Base-by-base conservation (phyloP, 805 yeast genomes). In the Saccharomycopsis sp. region DNA sequence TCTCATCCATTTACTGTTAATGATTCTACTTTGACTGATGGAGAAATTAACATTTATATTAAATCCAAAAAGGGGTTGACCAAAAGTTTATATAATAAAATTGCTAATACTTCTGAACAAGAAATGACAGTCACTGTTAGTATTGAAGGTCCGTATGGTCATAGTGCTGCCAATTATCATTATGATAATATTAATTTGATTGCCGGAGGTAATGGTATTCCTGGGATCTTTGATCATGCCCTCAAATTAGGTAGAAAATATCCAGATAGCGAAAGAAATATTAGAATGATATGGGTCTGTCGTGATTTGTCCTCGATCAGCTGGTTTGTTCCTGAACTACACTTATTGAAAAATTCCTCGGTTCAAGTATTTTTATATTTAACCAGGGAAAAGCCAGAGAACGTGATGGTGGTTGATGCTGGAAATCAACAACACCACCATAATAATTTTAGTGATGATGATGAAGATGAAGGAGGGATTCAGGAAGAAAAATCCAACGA, bases 1-100 rank as follows among this genome's bases (percentile, higher is more conserved):
- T 72, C 80, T 3, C 87, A 81, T 55, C 89, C 89, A 3, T 80
- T 83, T 58, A 77, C 88, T 1, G 56, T 72, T 5, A 60, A 72
- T 31, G 66, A 65, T 37, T 59, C 70, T 3, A 56, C 55, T 5
- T 55, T 59, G 1, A 56, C 61, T 33, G 59, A 60, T 29, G 59
- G 62, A 45, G 56, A 59, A 34, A 52, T 73, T 8, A 57, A 62
- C 1, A 58, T 72, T 36, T 66, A 61, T 48, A 64, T 72, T 50
- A 73, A 70, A 51, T 68, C 67, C 15, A 74, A 74, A 54, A 65
- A 65, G n/a, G 86, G 85, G 43, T 56, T 74, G 39, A 76, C 85
- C 13, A 64, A 55, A 39, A 60, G 60, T 26, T 50, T 73, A 20
- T 57, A 61, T 29, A 52, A 54, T 18, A 55, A 57, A 36, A 46